Conservation (phyloP, 495 filamentous ascomycete species). For the Trichoderma asperelloides region DNA sequence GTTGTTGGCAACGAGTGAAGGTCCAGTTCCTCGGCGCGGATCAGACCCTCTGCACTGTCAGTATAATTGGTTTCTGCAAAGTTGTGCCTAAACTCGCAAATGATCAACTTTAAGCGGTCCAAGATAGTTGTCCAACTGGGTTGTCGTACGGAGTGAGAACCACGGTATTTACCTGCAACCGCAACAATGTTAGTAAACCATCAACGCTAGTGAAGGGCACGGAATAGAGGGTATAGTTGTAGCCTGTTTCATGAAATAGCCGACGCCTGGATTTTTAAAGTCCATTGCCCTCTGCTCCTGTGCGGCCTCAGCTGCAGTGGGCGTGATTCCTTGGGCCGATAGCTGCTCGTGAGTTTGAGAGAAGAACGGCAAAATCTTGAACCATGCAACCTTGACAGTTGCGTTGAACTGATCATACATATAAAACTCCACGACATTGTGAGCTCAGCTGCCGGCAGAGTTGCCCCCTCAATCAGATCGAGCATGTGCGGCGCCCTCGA, state of each 20-base stretch:
- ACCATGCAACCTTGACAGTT: slow-evolving; percentile 11
- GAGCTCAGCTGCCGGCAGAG: background rate
- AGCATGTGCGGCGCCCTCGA: background rate
- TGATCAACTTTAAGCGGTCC: slow-evolving; percentile 30
- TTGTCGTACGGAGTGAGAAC: slow-evolving; percentile 29
- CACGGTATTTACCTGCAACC: slow-evolving; percentile 25
- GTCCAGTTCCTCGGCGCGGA: slow-evolving; percentile 12
- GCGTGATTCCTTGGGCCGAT: slow-evolving; percentile 12
- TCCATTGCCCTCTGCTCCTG: slow-evolving; percentile 11
- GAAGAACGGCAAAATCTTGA: slow-evolving; percentile 14
- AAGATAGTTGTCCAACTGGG: slow-evolving; percentile 28
- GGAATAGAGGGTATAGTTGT: slow-evolving; percentile 7
- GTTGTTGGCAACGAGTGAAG: slow-evolving; percentile 14
- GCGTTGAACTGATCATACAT: slow-evolving; percentile 20
- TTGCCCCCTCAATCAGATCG: background rate
- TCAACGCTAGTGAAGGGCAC: background rate
- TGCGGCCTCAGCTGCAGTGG: slow-evolving; percentile 13
- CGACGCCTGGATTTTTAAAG: background rate
- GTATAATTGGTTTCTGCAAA: background rate
- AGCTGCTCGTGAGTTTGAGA: slow-evolving; percentile 15
- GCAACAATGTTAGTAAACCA: background rate
- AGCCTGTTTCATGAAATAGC: slow-evolving; percentile 9
- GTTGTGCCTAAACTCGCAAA: slow-evolving; percentile 7
- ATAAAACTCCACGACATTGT: slow-evolving; percentile 15
- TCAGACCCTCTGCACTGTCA: slow-evolving; percentile 10